Percentiles rank a stretch among this genome's conserved stretches.
Evolutionary conservation across 202 grass and related monocot genomes (phyloP).

Genomic region (Eragrostis tef): DNA sequence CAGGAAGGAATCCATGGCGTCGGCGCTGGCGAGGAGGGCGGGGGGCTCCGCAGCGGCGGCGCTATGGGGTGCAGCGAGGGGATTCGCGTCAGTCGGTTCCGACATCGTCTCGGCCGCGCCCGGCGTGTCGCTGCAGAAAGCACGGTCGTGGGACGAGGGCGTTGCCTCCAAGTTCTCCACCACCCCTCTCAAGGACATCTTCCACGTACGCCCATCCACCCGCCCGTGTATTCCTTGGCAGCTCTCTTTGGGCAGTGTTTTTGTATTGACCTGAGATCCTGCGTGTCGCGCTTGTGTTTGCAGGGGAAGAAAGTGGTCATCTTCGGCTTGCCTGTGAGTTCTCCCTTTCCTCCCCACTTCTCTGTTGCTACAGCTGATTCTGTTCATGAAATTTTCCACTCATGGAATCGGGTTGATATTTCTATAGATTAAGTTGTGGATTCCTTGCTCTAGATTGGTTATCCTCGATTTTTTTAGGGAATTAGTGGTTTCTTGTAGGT

Average conservation of each 20-base stretch:
- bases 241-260: not conserved
- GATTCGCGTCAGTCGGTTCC: slow-evolving; percentile 66
- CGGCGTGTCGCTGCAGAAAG: slow-evolving; percentile 85
- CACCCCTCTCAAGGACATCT: slow-evolving; percentile 84
- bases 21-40: slow-evolving; percentile 62
- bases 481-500: not conserved
- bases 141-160: slow-evolving; percentile 89
- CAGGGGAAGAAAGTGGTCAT: slow-evolving; percentile 98
- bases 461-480: not conserved
- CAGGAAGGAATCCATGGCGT: slow-evolving; percentile 61
- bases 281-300: slow-evolving; percentile 46
- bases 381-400: not conserved
- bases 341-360: not conserved
- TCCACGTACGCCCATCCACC: slow-evolving; percentile 50
- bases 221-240: not conserved
- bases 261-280: not conserved
- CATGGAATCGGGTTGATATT: not conserved
- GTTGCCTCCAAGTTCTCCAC: slow-evolving; percentile 85
- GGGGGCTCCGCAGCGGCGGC: slow-evolving; percentile 47
- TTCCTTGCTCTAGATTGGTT: not conserved
- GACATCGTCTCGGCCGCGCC: slow-evolving; percentile 72
- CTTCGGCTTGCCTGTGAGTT: slow-evolving; percentile 89
- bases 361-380: not conserved
- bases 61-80: slow-evolving; percentile 48
- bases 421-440: not conserved